A percentile compares a stretch with the other conserved stretches of the same genome.
Conservation (phyloP, 305 asterid species). For the Fraxinus ornus region DNA sequence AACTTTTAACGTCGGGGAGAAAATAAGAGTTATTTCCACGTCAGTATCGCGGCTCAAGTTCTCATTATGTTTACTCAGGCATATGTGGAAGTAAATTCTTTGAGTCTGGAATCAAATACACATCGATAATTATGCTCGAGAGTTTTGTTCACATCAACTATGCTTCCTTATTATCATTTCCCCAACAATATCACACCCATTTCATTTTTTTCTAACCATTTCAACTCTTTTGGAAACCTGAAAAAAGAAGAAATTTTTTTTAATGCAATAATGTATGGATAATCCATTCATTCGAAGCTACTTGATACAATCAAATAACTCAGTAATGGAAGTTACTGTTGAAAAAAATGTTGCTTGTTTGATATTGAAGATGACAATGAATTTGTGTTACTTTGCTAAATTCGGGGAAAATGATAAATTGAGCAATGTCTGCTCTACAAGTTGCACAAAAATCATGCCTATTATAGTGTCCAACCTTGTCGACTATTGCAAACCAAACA, state of each 20-base stretch:
- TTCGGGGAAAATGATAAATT: neutral
- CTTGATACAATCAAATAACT: constrained; percentile 16
- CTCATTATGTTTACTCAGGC: neutral
- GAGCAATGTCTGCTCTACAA: neutral
- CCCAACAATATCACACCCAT: neutral
- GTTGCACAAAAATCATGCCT: neutral
- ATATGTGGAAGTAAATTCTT: neutral
- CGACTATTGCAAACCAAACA: constrained; percentile 2
- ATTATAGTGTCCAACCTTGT: neutral
- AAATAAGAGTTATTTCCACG: neutral
- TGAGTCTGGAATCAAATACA: neutral
- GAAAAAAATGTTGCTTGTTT: neutral
- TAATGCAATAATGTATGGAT: constrained; percentile 4
- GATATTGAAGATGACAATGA: neutral
- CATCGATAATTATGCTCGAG: neutral
- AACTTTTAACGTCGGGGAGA: neutral
- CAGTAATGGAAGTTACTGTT: neutral
- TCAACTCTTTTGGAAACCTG: neutral
- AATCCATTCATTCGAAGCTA: neutral
- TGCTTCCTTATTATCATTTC: neutral
- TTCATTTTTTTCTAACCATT: neutral
- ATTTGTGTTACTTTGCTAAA: neutral
- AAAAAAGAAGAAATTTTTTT: neutral
- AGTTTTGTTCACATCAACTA: neutral
- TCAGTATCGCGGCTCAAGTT: neutral